Evolutionary conservation across 1,139 yeast species (phyloP).

Genomic region (Blastobotrys illinoisensis): DNA sequence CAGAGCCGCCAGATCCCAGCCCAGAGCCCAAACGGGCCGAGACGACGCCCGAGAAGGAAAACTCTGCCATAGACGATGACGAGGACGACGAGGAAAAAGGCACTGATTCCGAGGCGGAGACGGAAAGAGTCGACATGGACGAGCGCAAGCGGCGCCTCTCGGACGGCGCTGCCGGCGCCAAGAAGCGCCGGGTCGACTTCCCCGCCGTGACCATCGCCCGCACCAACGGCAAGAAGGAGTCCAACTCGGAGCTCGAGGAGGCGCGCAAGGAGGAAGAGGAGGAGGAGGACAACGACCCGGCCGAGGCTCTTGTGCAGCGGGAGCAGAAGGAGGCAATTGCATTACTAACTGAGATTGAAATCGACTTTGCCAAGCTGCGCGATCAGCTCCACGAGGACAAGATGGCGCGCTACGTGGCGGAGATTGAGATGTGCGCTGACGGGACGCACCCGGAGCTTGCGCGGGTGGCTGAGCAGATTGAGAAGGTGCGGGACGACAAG

Average conservation of each 20-base stretch:
- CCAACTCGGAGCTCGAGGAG: constrained; percentile 4
- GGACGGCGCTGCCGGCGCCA: neutral
- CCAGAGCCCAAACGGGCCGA: neutral
- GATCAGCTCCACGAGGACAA: constrained; percentile 56
- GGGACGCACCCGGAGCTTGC: constrained; percentile 88
- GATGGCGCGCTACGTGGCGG: constrained; percentile 68
- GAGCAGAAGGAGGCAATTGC: constrained; percentile 57
- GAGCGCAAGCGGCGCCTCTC: constrained; percentile 4
- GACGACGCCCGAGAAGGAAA: neutral
- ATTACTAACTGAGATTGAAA: constrained; percentile 70
- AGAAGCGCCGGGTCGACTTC: constrained; percentile 9
- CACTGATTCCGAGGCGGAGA: constrained; percentile 61
- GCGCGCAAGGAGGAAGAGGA: constrained; percentile 10
- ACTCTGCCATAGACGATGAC: neutral
- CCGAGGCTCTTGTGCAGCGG: constrained; percentile 31
- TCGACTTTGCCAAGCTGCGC: constrained; percentile 77
- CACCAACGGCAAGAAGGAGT: constrained; percentile 9
- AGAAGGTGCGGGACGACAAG: constrained; percentile 63
- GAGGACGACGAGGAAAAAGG: neutral
- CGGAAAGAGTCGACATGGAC: constrained; percentile 60
- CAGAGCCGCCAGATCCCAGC: neutral
- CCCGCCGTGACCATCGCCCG: constrained; percentile 13
- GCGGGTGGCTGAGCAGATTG: constrained; percentile 61
- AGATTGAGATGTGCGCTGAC: constrained; percentile 76
- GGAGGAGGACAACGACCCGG: constrained; percentile 15